Base-by-base conservation (phyloP, 2,329 filamentous ascomycete genomes). In the Rhinocladiella similis region DNA sequence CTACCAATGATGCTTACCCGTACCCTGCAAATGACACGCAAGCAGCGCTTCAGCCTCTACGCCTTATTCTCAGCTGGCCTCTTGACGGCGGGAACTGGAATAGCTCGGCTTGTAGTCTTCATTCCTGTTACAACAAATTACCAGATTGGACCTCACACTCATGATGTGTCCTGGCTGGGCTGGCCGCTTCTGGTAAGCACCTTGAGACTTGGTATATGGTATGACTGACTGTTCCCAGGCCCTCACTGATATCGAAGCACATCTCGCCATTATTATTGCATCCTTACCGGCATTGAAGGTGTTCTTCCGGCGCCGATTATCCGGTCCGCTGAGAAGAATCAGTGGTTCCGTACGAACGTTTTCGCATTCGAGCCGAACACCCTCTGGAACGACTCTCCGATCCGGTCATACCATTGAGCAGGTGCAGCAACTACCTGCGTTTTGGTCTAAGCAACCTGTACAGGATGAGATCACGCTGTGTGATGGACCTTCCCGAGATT, bases 191-290 rank as follows among this genome's bases (percentile, higher is more conserved):
- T 47, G 47, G 54, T 60, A 39, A 54, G 47, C 47, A 18, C 36
- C 39, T 43, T 54, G 29, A 47, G 13, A 1, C 13, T 20, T 47
- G 27, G 10, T 12, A 9, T 33, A 12, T 12, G 29, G 29, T 33
- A 12, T 19, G 38, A 18, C 38, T 19, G 6, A 41, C 38, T 41
- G n/a, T 19, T 41, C n/a, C 5, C 39, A 56, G 59, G 50, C 54
- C 13, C 47, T 59, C 25, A 60, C 57, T 3, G 54, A 56, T 33
- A 49, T 62, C 18, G 57, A 63, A 54, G 49, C 53, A 13, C 54
- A 63, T 38, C 52, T 63, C 18, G 60, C 60, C 19, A 60, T 63
- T 16, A 58, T 63, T 18, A 56, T 51, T 18, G 60, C 60, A 35
- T 60, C 57, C 13, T 29, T 50, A n/a, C 57, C 60, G 5, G 57